phyloP scores from a whole-genome alignment of 495 filamentous ascomycete species.

The Penicillium odoratum region DNA sequence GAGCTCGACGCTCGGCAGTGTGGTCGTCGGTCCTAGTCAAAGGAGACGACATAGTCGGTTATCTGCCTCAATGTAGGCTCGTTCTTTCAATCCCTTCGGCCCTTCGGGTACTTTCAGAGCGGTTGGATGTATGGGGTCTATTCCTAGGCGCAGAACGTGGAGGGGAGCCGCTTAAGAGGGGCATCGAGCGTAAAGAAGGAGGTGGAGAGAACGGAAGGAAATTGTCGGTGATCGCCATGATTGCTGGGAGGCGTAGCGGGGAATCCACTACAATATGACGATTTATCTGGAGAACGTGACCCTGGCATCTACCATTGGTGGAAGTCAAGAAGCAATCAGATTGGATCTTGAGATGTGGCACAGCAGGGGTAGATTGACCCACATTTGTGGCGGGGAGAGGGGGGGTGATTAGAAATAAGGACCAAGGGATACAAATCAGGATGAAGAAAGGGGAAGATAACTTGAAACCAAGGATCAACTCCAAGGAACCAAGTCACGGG shows the following conservation, averaged over 20 bases:
- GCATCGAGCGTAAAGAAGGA: background rate
- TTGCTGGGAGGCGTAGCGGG: background rate
- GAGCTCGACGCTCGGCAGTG: slow-evolving; percentile 37
- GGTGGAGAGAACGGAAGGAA: background rate
- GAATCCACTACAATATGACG: background rate
- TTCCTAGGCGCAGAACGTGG: background rate
- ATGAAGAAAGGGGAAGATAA: background rate
- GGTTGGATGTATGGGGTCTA: background rate
- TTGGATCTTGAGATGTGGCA: background rate
- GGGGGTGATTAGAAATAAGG: background rate
- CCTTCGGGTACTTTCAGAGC: background rate
- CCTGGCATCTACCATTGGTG: background rate
- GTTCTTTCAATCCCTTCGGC: background rate
- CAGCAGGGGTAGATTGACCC: background rate
- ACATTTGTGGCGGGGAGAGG: background rate
- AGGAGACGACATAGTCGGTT: background rate
- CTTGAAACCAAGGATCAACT: background rate
- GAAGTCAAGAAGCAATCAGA: slow-evolving; percentile 1
- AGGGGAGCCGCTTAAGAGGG: background rate
- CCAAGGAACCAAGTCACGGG: too few relatives aligned
- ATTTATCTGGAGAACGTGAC: background rate
- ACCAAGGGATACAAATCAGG: background rate
- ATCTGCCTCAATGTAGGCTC: background rate
- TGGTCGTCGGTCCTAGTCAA: slow-evolving; percentile 19
- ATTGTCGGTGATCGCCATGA: background rate